These are phyloP conservation scores for Draba incana DNA, from an alignment of 345 rosid species.

Conservation along the genomic window DNA sequence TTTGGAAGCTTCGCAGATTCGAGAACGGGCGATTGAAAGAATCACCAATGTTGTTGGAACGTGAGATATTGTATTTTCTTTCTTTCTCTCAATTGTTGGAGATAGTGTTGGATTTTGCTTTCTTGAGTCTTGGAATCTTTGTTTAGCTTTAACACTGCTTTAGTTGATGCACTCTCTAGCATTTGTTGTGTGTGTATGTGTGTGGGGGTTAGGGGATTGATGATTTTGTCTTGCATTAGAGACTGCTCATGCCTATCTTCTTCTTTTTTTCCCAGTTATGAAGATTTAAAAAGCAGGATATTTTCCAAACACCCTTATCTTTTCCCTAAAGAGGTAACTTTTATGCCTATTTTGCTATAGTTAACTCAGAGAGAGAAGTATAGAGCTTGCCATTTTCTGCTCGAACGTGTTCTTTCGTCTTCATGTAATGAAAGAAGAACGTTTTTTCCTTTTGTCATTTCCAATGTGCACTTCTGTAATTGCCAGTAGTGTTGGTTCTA, in stretches of 20 bases:
- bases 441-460: neutral
- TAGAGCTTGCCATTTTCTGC: neutral
- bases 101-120: constrained; percentile 24
- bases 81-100: constrained; percentile 18
- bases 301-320: constrained; percentile 85
- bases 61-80: constrained; percentile 48
- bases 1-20: constrained; percentile 92
- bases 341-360: neutral
- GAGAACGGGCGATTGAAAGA: constrained; percentile 91
- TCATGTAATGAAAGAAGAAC: constrained; percentile 2
- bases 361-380: neutral
- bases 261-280: constrained; percentile 50
- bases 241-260: constrained; percentile 4
- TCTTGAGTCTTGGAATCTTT: constrained; percentile 6
- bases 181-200: constrained; percentile 28
- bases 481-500: neutral
- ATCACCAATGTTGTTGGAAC: constrained; percentile 85
- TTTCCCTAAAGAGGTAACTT: constrained; percentile 84
- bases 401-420: neutral
- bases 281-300: constrained; percentile 76
- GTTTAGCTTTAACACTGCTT: constrained; percentile 8
- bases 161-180: constrained; percentile 15
- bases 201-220: constrained; percentile 1
- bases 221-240: neutral
- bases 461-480: constrained; percentile 18